Percentiles rank a stretch among this genome's conserved stretches.
Evolutionary conservation across 2,329 filamentous ascomycete genomes (phyloP).

Genomic region (Phaeosphaeriaceae sp.): DNA sequence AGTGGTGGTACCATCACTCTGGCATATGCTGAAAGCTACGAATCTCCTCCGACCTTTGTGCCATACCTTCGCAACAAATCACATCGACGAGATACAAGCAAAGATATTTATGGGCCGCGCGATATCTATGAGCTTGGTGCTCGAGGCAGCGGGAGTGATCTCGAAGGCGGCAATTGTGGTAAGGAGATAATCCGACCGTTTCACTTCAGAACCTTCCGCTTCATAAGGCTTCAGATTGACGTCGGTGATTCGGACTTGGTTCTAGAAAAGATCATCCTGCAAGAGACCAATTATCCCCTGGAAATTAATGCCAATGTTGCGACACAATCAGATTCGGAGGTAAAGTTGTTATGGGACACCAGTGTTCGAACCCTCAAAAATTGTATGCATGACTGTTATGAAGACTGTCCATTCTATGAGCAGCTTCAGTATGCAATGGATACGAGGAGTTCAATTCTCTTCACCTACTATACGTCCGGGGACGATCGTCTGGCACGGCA

Average conservation of each 20-base stretch:
- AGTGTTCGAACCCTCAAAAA: slow-evolving; percentile 43
- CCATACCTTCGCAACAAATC: slow-evolving; percentile 51
- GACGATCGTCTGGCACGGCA: slow-evolving; percentile 34
- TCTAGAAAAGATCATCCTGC: background rate
- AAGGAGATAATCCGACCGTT: slow-evolving; percentile 3
- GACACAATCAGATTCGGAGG: background rate
- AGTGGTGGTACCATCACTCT: slow-evolving; percentile 21
- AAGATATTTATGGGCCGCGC: background rate
- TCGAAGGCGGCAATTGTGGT: too few species aligned
- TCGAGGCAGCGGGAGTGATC: too few species aligned
- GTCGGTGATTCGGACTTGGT: background rate
- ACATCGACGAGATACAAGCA: slow-evolving; percentile 43
- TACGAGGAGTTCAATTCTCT: slow-evolving; percentile 25
- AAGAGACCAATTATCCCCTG: background rate
- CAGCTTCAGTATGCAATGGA: slow-evolving; percentile 36
- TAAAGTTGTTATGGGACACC: slow-evolving; percentile 20
- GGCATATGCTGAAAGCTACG: slow-evolving; percentile 46
- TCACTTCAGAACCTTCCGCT: slow-evolving; percentile 5
- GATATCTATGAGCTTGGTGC: slow-evolving; percentile 2
- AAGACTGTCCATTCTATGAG: slow-evolving; percentile 39
- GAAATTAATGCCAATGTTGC: background rate
- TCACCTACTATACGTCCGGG: slow-evolving; percentile 34
- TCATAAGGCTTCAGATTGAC: background rate
- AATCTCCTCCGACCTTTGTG: slow-evolving; percentile 43
- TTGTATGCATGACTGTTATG: slow-evolving; percentile 43